A percentile compares a stretch with the other conserved stretches of the same genome.
Evolutionary conservation across 345 rosid species (phyloP).

Genomic region (Dimocarpus longan): DNA sequence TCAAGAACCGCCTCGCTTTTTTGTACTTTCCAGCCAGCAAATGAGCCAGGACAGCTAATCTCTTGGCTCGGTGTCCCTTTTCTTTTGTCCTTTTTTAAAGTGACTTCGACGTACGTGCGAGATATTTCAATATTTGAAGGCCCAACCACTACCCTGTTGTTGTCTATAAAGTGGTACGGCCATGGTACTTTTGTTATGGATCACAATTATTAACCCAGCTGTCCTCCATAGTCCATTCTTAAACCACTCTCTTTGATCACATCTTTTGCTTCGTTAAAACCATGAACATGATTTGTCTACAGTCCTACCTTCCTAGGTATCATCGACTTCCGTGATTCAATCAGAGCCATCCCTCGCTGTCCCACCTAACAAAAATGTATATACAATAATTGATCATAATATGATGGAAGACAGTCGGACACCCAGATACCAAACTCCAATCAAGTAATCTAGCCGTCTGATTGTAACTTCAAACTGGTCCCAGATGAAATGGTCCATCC

Average conservation of each 20-base stretch:
- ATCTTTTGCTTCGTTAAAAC: background rate
- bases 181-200: background rate
- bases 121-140: background rate
- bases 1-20: background rate
- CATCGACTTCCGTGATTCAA: no score
- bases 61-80: background rate
- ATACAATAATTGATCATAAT: no score
- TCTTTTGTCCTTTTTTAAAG: background rate
- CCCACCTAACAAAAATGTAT: no score
- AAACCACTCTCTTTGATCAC: background rate
- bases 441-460: background rate
- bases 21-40: background rate
- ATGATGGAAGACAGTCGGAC: no score
- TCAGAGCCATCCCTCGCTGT: no score
- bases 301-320: no score
- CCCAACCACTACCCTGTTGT: background rate
- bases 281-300: no score
- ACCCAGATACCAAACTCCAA: background rate
- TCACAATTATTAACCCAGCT: slow-evolving; percentile 23
- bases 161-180: background rate
- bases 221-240: slow-evolving; percentile 13
- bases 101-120: background rate
- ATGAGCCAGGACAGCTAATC: background rate
- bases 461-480: no score
- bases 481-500: no score